phyloP scores from a whole-genome alignment of 495 filamentous ascomycete genomes.

The Tuber umbilicatum region DNA sequence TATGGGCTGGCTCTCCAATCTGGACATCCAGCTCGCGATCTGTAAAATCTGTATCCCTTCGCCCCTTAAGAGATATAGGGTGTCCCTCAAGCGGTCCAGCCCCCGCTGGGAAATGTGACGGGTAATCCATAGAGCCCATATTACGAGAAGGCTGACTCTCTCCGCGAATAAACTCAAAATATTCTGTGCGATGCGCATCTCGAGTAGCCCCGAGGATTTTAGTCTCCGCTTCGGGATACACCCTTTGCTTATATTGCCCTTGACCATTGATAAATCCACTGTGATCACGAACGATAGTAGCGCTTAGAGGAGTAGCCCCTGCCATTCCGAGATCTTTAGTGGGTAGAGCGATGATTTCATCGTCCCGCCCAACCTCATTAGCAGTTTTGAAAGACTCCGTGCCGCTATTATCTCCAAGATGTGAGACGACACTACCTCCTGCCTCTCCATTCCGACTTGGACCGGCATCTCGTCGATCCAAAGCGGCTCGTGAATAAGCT shows the following conservation, averaged over 20 bases:
- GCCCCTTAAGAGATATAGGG: background rate
- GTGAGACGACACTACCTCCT: slow-evolving; percentile 11
- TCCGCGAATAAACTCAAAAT: background rate
- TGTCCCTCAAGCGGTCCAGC: background rate
- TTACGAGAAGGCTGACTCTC: background rate
- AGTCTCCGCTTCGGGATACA: background rate
- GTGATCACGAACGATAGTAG: slow-evolving; percentile 12
- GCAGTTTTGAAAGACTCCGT: slow-evolving; percentile 24
- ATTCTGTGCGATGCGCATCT: background rate
- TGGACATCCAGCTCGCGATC: background rate
- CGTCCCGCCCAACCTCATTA: slow-evolving; percentile 7
- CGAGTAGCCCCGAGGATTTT: background rate
- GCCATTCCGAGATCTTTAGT: background rate
- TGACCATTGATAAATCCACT: background rate
- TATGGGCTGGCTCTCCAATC: background rate
- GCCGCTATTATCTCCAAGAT: slow-evolving; percentile 7
- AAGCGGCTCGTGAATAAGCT: slow-evolving; percentile 21
- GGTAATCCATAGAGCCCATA: background rate
- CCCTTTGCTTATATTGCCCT: slow-evolving; percentile 1
- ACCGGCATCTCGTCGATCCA: slow-evolving; percentile 34
- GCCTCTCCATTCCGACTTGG: slow-evolving; percentile 16
- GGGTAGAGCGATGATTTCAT: background rate
- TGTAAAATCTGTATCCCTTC: background rate
- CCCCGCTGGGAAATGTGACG: background rate
- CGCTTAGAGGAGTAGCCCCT: slow-evolving; percentile 1